Base-by-base conservation (phyloP, 495 filamentous ascomycete species). In the Hyaloscypha hepaticicola region DNA sequence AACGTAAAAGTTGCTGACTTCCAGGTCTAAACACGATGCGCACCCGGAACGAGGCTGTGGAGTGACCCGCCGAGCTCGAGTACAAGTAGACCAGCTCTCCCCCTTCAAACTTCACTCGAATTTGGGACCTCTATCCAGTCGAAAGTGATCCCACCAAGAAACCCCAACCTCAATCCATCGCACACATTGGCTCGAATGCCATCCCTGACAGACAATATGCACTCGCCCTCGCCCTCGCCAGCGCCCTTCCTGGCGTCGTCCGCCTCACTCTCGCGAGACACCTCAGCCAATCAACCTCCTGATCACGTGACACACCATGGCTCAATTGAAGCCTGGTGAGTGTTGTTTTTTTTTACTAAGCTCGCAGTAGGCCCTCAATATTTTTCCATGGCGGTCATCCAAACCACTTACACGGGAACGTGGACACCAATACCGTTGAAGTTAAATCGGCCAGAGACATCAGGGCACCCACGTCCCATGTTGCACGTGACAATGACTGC, bases 321-420 rank as follows among this genome's bases (percentile, higher is more conserved):
- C 25, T 33, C 53, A 31, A 8, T 24, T 25, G 52, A 11, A 33
- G 59, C 45, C 49, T 61, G 59, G 24, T 61, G 59, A 53, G 59
- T 61, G n/a, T 19, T 2, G 24, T 53, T 61, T 61, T 61, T 53
- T 53, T 59, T 59, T 59, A 59, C 57, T 59, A 59, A 59, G 29
- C 31, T 5, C 12, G 12, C 4, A 22, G 57, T 24, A 59, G 57
- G 57, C 57, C 38, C 27, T 59, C 21, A 16, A 56, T 34, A 57
- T 45, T 19, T 45, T n/a, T n/a, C n/a, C n/a, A n/a, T n/a, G n/a
- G n/a, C n/a, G n/a, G n/a, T n/a, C n/a, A n/a, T n/a, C n/a, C n/a
- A n/a, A n/a, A n/a, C n/a, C n/a, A n/a, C n/a, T n/a, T n/a, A n/a
- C n/a, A n/a, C n/a, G n/a, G n/a, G n/a, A n/a, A n/a, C n/a, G n/a